Evolutionary conservation across 2,329 filamentous ascomycete species (phyloP), one percentile per base, ranked within the genome.

Genomic region (Bipolaris bicolor): DNA sequence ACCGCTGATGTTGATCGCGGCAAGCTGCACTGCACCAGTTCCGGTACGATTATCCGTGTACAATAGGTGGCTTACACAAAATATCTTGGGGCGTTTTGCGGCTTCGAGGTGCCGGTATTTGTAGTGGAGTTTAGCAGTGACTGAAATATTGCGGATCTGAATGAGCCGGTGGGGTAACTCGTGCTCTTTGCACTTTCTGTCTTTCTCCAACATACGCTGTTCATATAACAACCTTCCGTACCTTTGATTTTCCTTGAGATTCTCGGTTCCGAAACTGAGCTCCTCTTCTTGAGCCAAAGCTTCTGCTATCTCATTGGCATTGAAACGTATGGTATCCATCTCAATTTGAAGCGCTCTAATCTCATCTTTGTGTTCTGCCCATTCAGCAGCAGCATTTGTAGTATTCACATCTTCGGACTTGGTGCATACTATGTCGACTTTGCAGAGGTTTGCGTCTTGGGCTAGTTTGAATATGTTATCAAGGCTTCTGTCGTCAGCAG

Each of bases 401-500:
- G 34, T 13, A 22, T 58, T 34, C 10, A 64, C 46, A 1, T 65
- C 58, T 52, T 70, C 68, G 18, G 68, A 63, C 16, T 53, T 58
- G 16, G 67, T 70, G 49, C 63, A 69, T 11, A 71, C 49, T 18
- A 71, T 49, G 16, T 60, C 61, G 10, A 69, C 43, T 18, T 69
- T 81, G 0, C 72, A 72, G 0, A 82, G 60, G 0, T 60, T 58
- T 0, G 77, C 79, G 3, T 69, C 60, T 15, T 65, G 66, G 0
- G 79, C 80, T 3, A 82, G 65, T 1, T 79, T 70, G 48, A 82
- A 76, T 0, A 82, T 77, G 9, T 68, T 66, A 22, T 60, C 61
- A 1, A 83, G 77, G 0, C 79, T 77, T 16, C 69, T 66, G 52
- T 83, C 77, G 0, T 77, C 81, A 1, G 64, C 70, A 0, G 80